phyloP scores from a whole-genome alignment of 176 grass and related monocot genomes.

The Juncus inflexus region DNA sequence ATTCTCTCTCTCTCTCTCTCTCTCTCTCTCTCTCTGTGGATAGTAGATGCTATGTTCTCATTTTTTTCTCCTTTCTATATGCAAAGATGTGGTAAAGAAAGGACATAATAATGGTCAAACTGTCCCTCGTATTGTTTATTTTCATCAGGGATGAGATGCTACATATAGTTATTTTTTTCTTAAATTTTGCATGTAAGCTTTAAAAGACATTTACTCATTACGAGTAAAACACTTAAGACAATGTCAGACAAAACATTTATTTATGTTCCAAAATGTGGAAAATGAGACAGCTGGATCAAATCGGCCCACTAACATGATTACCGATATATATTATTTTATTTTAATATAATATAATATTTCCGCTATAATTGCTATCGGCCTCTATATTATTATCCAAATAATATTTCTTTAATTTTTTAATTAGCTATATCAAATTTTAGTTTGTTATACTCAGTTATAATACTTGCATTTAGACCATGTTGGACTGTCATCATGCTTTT shows the following conservation, averaged over 20 bases:
- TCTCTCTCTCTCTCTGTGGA: background rate
- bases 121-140: background rate
- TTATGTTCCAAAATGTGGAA: background rate
- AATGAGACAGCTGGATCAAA: background rate
- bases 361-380: no score
- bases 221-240: background rate
- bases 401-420: no score
- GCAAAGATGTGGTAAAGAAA: background rate
- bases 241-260: background rate
- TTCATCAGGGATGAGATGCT: background rate
- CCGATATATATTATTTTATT: no score
- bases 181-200: background rate
- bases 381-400: no score
- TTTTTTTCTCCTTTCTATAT: background rate
- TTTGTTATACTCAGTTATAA: no score
- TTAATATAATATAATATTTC: no score
- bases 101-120: conserved; percentile 27
- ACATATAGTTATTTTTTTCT: background rate
- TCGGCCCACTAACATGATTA: no score
- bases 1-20: conserved; percentile 34
- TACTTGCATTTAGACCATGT: no score
- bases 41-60: background rate
- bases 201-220: background rate
- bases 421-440: no score
- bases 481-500: no score